Conservation (phyloP, 108 stramenopile genomes). For the Licmophora abbreviata region DNA sequence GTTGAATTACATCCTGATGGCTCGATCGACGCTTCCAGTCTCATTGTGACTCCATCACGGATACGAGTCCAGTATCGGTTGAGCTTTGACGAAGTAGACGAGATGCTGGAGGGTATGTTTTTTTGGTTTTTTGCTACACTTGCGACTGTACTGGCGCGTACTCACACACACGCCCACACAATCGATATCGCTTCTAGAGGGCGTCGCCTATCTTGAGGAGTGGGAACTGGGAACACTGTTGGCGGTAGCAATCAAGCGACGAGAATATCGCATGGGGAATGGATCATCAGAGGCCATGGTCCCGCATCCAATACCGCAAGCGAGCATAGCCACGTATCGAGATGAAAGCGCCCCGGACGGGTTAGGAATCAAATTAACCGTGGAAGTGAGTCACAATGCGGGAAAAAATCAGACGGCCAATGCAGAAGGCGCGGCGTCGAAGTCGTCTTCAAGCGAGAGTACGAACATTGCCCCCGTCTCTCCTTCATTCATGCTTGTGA, state of each 20-base stretch:
- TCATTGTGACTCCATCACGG: constrained; percentile 49
- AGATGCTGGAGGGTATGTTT: constrained; percentile 56
- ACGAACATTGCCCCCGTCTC: constrained; percentile 42
- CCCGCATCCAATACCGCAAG: constrained; percentile 55
- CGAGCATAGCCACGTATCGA: constrained; percentile 19
- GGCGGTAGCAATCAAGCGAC: constrained; percentile 43
- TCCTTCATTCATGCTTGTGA: constrained; percentile 48
- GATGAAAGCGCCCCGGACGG: constrained; percentile 25
- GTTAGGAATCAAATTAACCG: constrained; percentile 32
- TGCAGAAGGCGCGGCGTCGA: constrained; percentile 12
- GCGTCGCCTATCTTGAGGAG: constrained; percentile 67
- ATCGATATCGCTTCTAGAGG: constrained; percentile 17
- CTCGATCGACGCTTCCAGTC: constrained; percentile 38
- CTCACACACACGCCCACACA: neutral
- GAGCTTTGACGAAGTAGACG: constrained; percentile 75
- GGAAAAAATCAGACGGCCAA: constrained; percentile 45
- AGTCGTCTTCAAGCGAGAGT: constrained; percentile 10
- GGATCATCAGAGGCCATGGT: constrained; percentile 60
- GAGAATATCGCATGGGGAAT: constrained; percentile 39
- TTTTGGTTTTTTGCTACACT: neutral
- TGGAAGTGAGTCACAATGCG: constrained; percentile 62
- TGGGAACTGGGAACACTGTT: constrained; percentile 77
- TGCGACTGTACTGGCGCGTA: neutral
- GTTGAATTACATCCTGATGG: constrained; percentile 66
- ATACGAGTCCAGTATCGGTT: constrained; percentile 64